These are phyloP conservation scores for Linnemannia zychae DNA, from an alignment of 192 early-diverging fungal species.

Conservation along the genomic window DNA sequence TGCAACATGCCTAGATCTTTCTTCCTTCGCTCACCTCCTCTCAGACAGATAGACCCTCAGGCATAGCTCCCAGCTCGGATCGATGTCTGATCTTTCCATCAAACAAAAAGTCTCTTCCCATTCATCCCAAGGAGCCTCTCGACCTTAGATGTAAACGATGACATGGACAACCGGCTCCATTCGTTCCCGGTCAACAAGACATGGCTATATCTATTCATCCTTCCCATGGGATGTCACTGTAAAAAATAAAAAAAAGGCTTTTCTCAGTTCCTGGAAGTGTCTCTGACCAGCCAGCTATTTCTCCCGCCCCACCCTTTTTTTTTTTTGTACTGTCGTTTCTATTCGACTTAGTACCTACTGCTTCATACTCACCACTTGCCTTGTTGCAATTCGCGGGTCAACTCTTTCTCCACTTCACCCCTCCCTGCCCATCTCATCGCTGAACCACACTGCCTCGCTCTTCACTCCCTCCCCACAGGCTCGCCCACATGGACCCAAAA, in stretches of 20 bases:
- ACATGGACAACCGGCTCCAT: neutral
- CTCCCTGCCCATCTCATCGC: neutral
- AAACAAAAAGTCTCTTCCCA: too few relatives aligned
- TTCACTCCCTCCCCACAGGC: neutral
- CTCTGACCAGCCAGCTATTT: neutral
- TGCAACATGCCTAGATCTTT: too few relatives aligned
- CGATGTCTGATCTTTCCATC: too few relatives aligned
- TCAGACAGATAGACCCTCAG: too few relatives aligned
- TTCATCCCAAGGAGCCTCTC: too few relatives aligned
- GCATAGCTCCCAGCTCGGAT: too few relatives aligned
- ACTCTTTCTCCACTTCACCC: constrained; percentile 4
- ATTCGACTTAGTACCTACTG: neutral
- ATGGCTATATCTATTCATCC: neutral
- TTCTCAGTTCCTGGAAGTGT: too few relatives aligned
- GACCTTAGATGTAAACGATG: too few relatives aligned
- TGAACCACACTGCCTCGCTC: neutral
- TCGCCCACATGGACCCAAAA: neutral
- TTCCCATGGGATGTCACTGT: neutral
- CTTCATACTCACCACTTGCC: neutral
- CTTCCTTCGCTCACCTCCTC: too few relatives aligned
- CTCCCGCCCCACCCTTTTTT: constrained; percentile 1
- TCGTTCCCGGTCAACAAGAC: neutral
- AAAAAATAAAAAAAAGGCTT: too few relatives aligned
- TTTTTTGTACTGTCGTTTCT: too few relatives aligned
- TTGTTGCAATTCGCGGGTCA: neutral